Evolutionary conservation across 2,329 filamentous ascomycete genomes (phyloP), one percentile per base, ranked within the genome.

Genomic region (Colletotrichum agaves): DNA sequence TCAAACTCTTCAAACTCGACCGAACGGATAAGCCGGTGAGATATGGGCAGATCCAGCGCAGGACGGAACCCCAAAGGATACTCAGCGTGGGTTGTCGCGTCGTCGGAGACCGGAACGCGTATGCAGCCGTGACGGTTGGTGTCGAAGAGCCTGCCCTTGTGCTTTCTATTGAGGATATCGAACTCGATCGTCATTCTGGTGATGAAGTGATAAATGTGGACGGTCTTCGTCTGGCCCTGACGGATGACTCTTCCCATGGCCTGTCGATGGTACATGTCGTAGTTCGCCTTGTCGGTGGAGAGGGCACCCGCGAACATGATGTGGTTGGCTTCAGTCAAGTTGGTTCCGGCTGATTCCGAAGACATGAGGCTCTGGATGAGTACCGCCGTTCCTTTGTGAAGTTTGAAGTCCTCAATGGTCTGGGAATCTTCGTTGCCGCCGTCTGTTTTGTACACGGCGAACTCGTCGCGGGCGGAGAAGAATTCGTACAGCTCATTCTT

Each of bases 291-390:
- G 53, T 78, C 72, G 5, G 70, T 69, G 19, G 74, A 77, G 13
- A 78, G 74, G 0, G 81, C 78, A 5, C 74, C 77, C 0, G 77
- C 74, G 58, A 83, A 82, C 46, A 84, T 75, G 55, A 83, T 73
- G 60, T 83, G 81, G 61, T 80, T 82, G 1, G 81, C 81, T 21
- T 77, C 73, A 11, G 78, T 77, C 12, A 82, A 72, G 66, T 83
- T 83, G 23, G 76, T 78, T 0, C 82, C 82, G 0, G 82, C 79
- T 3, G 80, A 78, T 33, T 80, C 76, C 4, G 75, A 72, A 8
- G 75, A 76, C 71, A 78, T 78, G 37, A 82, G 75, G 35, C 76
- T 76, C 57, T 83, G 74, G 4, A 83, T 69, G 17, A 81, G 73
- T 2, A 82, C 74, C 39, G 61, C 74, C 52, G 15, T 72, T 15